Conservation (phyloP, 768 basidiomycete species). For the Kwoniella heveanensis region DNA sequence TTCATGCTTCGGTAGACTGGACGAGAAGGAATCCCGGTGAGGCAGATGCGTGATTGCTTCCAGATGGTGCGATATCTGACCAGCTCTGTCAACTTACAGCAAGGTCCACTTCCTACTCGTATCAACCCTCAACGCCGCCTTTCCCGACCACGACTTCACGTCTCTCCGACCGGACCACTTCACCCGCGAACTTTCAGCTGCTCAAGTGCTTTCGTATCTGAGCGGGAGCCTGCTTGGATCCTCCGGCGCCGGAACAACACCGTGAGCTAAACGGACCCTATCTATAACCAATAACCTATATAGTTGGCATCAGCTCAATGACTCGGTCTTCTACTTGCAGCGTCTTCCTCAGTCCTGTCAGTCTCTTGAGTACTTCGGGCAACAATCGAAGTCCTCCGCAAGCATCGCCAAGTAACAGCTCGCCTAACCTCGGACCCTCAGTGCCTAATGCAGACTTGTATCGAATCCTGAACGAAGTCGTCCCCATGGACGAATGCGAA, state of each 20-base stretch:
- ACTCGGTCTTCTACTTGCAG: background rate
- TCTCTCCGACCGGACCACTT: constrained; percentile 89
- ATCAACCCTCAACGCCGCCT: constrained; percentile 93
- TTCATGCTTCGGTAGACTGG: constrained; percentile 84
- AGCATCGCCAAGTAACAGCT: constrained; percentile 12
- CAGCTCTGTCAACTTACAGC: constrained; percentile 16
- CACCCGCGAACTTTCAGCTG: constrained; percentile 60
- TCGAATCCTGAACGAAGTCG: constrained; percentile 82
- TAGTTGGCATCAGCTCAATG: no score
- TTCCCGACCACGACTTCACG: constrained; percentile 96
- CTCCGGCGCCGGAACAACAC: constrained; percentile 6
- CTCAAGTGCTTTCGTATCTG: constrained; percentile 40
- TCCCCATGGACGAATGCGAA: constrained; percentile 87
- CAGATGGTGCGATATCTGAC: no score
- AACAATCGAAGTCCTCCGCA: constrained; percentile 5
- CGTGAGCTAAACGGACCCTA: constrained; percentile 6
- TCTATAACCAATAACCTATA: no score
- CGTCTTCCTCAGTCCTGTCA: constrained; percentile 16
- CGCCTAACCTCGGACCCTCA: constrained; percentile 30
- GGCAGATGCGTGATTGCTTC: constrained; percentile 1
- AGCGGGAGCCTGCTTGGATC: constrained; percentile 34
- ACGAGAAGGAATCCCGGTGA: constrained; percentile 60
- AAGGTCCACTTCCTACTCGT: constrained; percentile 96
- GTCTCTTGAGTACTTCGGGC: constrained; percentile 8
- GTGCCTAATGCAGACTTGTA: constrained; percentile 82